Evolutionary conservation across 768 basidiomycete genomes (phyloP).

Genomic region (Mycena epipterygia): DNA sequence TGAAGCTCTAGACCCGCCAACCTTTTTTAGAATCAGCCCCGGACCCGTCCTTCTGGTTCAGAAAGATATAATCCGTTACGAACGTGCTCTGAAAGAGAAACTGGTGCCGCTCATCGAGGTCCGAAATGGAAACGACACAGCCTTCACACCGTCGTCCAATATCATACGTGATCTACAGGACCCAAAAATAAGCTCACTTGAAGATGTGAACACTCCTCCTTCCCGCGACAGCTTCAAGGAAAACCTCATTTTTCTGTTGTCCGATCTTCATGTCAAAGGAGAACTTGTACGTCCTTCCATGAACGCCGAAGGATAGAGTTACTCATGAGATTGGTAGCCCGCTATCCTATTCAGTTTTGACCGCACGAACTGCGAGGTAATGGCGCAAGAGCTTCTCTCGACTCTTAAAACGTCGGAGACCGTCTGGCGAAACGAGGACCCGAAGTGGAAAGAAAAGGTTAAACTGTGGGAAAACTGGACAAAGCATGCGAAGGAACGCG

Average conservation of each 20-base stretch:
- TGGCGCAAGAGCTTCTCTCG: slow-evolving; percentile 55
- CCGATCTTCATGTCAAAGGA: slow-evolving; percentile 67
- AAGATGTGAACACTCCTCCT: slow-evolving; percentile 49
- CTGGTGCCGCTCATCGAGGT: slow-evolving; percentile 53
- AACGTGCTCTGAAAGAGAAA: slow-evolving; percentile 62
- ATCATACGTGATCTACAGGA: slow-evolving; percentile 59
- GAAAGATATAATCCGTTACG: slow-evolving; percentile 72
- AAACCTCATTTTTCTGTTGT: slow-evolving; percentile 66
- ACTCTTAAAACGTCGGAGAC: slow-evolving; percentile 59
- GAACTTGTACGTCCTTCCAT: slow-evolving; percentile 62
- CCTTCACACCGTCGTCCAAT: slow-evolving; percentile 49
- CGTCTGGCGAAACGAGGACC: slow-evolving; percentile 61
- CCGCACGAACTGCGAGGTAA: slow-evolving; percentile 68
- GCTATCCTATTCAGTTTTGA: slow-evolving; percentile 80
- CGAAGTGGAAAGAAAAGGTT: slow-evolving; percentile 66
- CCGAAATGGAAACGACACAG: slow-evolving; percentile 49
- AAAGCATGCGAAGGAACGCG: slow-evolving; percentile 59
- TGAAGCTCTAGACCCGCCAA: slow-evolving; percentile 41
- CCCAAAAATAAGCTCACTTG: slow-evolving; percentile 37
- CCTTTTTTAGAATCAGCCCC: slow-evolving; percentile 52
- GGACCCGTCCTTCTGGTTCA: slow-evolving; percentile 63
- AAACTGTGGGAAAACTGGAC: slow-evolving; percentile 66
- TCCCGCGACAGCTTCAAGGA: slow-evolving; percentile 44
- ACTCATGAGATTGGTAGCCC: slow-evolving; percentile 53
- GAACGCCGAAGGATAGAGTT: background rate